Evolutionary conservation across 1,284 basidiomycete genomes (phyloP), one percentile per base, ranked within the genome.

Genomic region (Pyrrhoderma noxium): DNA sequence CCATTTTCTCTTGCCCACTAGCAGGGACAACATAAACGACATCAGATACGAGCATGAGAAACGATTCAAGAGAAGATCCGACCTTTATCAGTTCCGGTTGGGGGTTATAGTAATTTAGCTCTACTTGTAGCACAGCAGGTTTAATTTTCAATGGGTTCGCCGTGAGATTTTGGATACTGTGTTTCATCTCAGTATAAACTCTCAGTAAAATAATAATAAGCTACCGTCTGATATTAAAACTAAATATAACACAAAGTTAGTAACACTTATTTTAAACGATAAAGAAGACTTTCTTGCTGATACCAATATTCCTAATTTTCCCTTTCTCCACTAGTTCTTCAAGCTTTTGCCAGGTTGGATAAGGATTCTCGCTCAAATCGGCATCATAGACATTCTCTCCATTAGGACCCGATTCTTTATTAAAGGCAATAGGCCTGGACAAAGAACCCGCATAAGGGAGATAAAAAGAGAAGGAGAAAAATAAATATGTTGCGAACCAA

Each of bases 61-160:
- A 5, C 7, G n/a, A 18, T 5, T 16, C 21, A 22, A 5, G n/a
- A 5, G 38, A 22, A 7, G 5, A 18, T 49, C 74, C 53, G 58
- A 82, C 86, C 68, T 80, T 71, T 52, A 90, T 67, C 35, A 94
- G 74, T 59, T 91, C 86, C 0, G 83, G 82, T 65, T 94, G 90
- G 16, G 91, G 86, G 64, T 85, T 82, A 74, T 79, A 88, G 65
- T 79, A 86, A 66, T 76, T 90, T 27, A 93, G 75, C 63, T 93
- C 92, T 48, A 93, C 85, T 64, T 93, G 84, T 62, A 89, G 85
- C 54, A 89, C 78, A 25, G 85, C 89, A 47, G 90, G 90, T 40
- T 77, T 67, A 59, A 87, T 72, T 65, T 83, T 85, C 59, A 91
- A 72, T 11, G 84, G 72, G 64, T 86, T 84, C 44, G 78, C 72